Conservation (phyloP, 148 eudicot species). For the Rhododendron williamsianum region DNA sequence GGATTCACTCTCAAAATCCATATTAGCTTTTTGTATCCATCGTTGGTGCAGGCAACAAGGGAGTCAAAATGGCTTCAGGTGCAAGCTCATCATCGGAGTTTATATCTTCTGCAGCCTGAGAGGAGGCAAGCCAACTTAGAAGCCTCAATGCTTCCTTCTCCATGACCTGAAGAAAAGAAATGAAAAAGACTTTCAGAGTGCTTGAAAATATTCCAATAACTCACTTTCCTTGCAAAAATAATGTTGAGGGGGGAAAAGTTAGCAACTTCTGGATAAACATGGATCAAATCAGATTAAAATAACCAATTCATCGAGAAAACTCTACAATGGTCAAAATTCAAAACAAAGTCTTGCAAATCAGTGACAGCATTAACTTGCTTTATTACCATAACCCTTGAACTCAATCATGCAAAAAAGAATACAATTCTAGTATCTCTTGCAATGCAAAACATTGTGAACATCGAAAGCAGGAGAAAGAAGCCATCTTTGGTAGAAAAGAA, state of each 20-base stretch:
- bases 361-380: not conserved
- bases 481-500: not conserved
- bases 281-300: not conserved
- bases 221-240: not conserved
- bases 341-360: not conserved
- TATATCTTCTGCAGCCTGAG: slow-evolving; percentile 87
- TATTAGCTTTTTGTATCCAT: slow-evolving; percentile 68
- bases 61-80: slow-evolving; percentile 59
- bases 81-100: slow-evolving; percentile 89
- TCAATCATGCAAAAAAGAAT: not conserved
- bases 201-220: not conserved
- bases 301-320: not conserved
- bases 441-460: not conserved
- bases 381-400: not conserved
- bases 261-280: not conserved
- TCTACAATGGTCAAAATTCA: not conserved
- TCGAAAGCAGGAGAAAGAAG: not conserved
- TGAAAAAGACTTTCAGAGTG: not conserved
- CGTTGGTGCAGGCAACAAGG: slow-evolving; percentile 61
- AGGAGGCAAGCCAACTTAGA: slow-evolving; percentile 92
- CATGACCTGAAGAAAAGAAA: slow-evolving; percentile 33
- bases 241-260: not conserved
- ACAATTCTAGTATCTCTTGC: not conserved
- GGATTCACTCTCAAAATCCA: slow-evolving; percentile 70
- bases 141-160: slow-evolving; percentile 73